Percentiles rank a stretch among this genome's conserved stretches.
Evolutionary conservation across 2,329 filamentous ascomycete species (phyloP).

Genomic region (Cladosporium sp.): DNA sequence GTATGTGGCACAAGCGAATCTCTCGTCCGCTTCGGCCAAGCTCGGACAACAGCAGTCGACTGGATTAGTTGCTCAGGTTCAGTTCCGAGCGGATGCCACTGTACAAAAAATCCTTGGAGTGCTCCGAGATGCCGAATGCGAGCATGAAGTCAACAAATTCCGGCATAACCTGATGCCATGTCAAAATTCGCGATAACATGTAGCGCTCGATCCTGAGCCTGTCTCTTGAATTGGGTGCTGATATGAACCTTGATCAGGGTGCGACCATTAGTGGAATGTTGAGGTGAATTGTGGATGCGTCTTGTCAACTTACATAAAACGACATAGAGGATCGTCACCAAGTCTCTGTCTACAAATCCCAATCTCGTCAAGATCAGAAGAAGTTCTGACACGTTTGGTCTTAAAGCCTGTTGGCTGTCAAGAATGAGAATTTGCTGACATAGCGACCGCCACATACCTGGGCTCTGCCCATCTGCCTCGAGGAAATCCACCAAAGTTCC

Average conservation of each 20-base stretch:
- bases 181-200: conserved; percentile 13
- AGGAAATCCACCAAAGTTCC: not conserved
- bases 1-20: conserved; percentile 37
- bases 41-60: conserved; percentile 21
- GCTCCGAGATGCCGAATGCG: conserved; percentile 32
- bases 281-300: not conserved
- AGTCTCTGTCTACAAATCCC: not conserved
- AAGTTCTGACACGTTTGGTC: no score
- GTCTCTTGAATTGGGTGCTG: not conserved
- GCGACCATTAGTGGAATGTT: not conserved
- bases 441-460: no score
- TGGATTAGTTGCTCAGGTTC: conserved; percentile 14
- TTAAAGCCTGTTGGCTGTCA: no score
- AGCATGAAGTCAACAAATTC: conserved; percentile 38
- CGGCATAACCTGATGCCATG: conserved; percentile 35
- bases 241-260: not conserved
- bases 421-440: no score
- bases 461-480: not conserved
- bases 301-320: not conserved
- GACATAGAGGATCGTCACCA: not conserved
- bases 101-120: conserved; percentile 34
- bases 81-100: conserved; percentile 33
- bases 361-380: not conserved
- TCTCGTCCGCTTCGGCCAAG: conserved; percentile 35
- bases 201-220: not conserved